Conservation (phyloP, 306 rosid genomes). For the Castanea crenata region DNA sequence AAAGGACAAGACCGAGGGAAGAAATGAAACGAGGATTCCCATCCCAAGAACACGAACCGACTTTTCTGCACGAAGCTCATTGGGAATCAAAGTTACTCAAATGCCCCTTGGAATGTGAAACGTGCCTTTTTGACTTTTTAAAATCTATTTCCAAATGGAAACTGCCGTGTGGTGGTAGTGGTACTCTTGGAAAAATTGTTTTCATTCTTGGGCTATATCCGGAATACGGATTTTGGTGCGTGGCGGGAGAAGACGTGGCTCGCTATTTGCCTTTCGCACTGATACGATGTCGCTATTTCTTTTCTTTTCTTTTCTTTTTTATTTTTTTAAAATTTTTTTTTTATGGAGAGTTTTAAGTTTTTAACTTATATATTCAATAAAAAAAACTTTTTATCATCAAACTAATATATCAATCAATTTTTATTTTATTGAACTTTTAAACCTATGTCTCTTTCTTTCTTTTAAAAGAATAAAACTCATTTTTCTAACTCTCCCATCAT, state of each 20-base stretch:
- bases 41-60: background rate
- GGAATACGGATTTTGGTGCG: background rate
- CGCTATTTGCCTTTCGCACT: constrained; percentile 23
- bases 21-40: background rate
- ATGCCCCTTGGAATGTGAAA: background rate
- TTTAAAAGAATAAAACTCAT: too few relatives aligned
- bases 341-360: too few relatives aligned
- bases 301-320: background rate
- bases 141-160: background rate
- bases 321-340: too few relatives aligned
- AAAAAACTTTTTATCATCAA: fast-evolving
- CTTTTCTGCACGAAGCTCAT: background rate
- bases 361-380: too few relatives aligned
- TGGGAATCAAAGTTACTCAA: background rate
- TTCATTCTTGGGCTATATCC: background rate
- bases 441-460: too few relatives aligned
- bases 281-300: background rate
- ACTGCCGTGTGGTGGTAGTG: too few relatives aligned
- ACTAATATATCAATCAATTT: fast-evolving
- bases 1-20: background rate
- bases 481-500: too few relatives aligned
- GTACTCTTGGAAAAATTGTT: background rate
- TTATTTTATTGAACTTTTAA: too few relatives aligned
- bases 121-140: background rate
- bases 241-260: constrained; percentile 60